Percentiles rank a stretch among this genome's conserved stretches.
These are phyloP conservation scores for Aspergillus indologenus DNA, from an alignment of 495 filamentous ascomycete genomes.

Conservation along the genomic window DNA sequence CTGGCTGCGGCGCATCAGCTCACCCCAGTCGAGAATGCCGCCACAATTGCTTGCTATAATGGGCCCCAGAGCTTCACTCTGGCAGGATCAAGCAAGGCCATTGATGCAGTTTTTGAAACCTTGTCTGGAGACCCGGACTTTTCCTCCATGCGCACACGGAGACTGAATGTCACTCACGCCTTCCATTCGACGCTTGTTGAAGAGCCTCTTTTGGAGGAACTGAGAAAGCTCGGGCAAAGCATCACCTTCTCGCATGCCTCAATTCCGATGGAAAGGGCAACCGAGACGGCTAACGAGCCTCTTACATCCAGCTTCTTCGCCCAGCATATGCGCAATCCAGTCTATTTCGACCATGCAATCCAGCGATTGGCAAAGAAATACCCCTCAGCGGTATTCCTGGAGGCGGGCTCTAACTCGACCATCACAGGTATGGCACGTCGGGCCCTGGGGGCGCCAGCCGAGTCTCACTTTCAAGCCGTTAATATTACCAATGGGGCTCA, in stretches of 20 bases:
- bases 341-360: slow-evolving; percentile 49
- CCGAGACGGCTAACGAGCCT: slow-evolving; percentile 35
- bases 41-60: slow-evolving; percentile 49
- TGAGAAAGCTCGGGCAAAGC: slow-evolving; percentile 24
- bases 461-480: slow-evolving; percentile 38
- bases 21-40: background rate
- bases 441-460: slow-evolving; percentile 15
- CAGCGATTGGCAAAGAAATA: slow-evolving; percentile 35
- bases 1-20: background rate
- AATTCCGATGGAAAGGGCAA: slow-evolving; percentile 30
- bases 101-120: slow-evolving; percentile 22
- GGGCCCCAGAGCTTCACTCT: slow-evolving; percentile 34
- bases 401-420: slow-evolving; percentile 48
- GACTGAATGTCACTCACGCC: slow-evolving; percentile 46
- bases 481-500: slow-evolving; percentile 34
- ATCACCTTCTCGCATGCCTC: slow-evolving; percentile 29
- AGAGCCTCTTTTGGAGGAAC: slow-evolving; percentile 20
- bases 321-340: slow-evolving; percentile 47
- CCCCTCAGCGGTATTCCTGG: slow-evolving; percentile 39
- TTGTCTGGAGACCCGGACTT: background rate
- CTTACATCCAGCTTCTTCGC: slow-evolving; percentile 17
- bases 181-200: slow-evolving; percentile 51
- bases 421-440: slow-evolving; percentile 44
- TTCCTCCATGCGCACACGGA: slow-evolving; percentile 30
- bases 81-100: slow-evolving; percentile 35